Conservation (phyloP, 257 asterid genomes). For the Leptodermis oblonga region DNA sequence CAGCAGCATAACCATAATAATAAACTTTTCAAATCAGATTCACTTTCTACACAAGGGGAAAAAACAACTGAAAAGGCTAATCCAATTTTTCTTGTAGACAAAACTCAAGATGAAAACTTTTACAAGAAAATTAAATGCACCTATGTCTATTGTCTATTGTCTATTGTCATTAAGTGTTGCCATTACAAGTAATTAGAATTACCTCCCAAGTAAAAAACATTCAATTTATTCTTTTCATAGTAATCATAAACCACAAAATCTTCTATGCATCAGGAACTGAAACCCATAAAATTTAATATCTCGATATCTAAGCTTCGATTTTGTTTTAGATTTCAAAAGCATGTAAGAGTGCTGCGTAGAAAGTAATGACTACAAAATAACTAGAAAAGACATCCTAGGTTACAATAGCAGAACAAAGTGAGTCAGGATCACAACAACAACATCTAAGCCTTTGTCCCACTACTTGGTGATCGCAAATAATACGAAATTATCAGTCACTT, state of each 20-base stretch:
- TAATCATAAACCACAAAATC: neutral
- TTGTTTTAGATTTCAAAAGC: neutral
- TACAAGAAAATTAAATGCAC: neutral
- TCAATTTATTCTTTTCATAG: neutral
- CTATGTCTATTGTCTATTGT: neutral
- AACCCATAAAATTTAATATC: neutral
- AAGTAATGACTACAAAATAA: neutral
- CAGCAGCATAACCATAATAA: conserved; percentile 3
- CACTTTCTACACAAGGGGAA: conserved; percentile 5
- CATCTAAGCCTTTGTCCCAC: no score
- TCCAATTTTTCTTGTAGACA: no score
- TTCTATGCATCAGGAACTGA: neutral
- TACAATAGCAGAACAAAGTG: no score
- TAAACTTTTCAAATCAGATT: neutral
- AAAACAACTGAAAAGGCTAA: neutral
- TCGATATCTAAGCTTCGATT: no score
- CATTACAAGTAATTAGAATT: neutral
- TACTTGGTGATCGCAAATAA: no score
- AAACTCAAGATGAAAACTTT: neutral
- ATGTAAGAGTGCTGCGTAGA: neutral
- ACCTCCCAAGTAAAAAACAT: neutral
- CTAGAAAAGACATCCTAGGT: no score
- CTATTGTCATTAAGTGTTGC: neutral
- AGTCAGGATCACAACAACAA: neutral
- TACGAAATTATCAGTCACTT: neutral